These are phyloP conservation scores for Phoma sp. DNA, from an alignment of 2,329 filamentous ascomycete species.

Conservation along the genomic window DNA sequence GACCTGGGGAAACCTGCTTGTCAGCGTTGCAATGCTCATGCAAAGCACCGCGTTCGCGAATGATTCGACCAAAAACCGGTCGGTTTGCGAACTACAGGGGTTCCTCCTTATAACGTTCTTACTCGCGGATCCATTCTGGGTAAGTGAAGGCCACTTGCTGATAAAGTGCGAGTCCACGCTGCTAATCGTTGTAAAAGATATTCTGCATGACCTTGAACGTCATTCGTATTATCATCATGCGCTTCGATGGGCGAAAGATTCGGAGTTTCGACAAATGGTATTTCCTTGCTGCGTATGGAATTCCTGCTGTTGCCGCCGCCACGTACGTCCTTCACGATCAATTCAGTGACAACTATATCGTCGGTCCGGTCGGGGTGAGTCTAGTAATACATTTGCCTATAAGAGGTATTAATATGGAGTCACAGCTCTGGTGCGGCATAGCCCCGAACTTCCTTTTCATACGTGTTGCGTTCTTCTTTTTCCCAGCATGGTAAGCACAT, in stretches of 20 bases:
- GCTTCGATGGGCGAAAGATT: slow-evolving; percentile 69
- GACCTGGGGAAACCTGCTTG: slow-evolving; percentile 79
- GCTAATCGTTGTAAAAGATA: slow-evolving; percentile 47
- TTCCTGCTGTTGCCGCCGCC: slow-evolving; percentile 73
- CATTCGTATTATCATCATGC: slow-evolving; percentile 73
- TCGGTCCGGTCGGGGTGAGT: slow-evolving; percentile 70
- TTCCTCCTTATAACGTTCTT: slow-evolving; percentile 80
- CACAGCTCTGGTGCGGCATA: slow-evolving; percentile 83
- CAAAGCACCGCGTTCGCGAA: slow-evolving; percentile 63
- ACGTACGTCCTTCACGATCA: slow-evolving; percentile 68
- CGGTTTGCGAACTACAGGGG: slow-evolving; percentile 76
- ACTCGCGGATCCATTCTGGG: slow-evolving; percentile 24
- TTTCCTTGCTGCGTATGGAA: slow-evolving; percentile 71
- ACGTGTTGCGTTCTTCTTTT: slow-evolving; percentile 77
- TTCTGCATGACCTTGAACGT: slow-evolving; percentile 85
- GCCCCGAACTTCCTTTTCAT: slow-evolving; percentile 69
- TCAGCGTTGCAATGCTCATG: slow-evolving; percentile 78
- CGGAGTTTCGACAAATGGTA: slow-evolving; percentile 75
- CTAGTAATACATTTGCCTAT: neutral
- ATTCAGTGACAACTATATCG: slow-evolving; percentile 63
- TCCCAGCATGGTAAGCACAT: slow-evolving; percentile 65
- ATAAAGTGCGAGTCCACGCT: too few species aligned
- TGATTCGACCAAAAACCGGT: slow-evolving; percentile 46
- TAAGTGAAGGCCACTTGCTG: slow-evolving; percentile 57
- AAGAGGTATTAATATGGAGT: neutral